Evolutionary conservation across 2,329 filamentous ascomycete species (phyloP).

Genomic region (Nakataea oryzae): DNA sequence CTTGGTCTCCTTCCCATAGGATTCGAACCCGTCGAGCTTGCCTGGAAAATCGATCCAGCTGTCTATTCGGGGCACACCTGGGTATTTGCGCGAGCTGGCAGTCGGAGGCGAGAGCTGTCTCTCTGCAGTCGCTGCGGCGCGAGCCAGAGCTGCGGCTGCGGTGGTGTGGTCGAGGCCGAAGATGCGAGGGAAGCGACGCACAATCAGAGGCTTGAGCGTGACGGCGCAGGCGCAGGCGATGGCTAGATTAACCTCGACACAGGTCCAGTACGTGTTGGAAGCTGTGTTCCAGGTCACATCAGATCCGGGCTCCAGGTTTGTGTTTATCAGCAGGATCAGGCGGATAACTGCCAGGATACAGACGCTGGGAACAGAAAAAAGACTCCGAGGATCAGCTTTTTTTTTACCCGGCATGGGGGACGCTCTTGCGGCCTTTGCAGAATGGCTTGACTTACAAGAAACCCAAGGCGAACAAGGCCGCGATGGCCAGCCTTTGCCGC

Average conservation of each 20-base stretch:
- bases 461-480: slow-evolving; percentile 34
- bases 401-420: too few relatives aligned
- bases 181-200: not conserved
- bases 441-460: slow-evolving; percentile 25
- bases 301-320: slow-evolving; percentile 6
- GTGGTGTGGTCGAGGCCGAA: not conserved
- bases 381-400: not conserved
- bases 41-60: slow-evolving; percentile 4
- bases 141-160: not conserved
- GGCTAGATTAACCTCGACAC: slow-evolving; percentile 22
- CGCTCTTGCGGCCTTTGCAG: too few relatives aligned
- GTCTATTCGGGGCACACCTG: not conserved
- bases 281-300: slow-evolving; percentile 18
- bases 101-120: not conserved
- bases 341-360: slow-evolving; percentile 23
- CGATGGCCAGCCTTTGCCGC: slow-evolving; percentile 29
- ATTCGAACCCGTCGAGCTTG: slow-evolving; percentile 1
- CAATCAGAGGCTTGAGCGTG: slow-evolving; percentile 21
- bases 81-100: not conserved
- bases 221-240: slow-evolving; percentile 25
- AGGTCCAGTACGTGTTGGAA: slow-evolving; percentile 22
- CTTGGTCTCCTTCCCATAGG: not conserved
- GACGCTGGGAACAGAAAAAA: slow-evolving; percentile 14
- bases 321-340: slow-evolving; percentile 15
- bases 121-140: not conserved